These are phyloP conservation scores for Buddleja alternifolia DNA, from an alignment of 257 asterid genomes.

Conservation along the genomic window DNA sequence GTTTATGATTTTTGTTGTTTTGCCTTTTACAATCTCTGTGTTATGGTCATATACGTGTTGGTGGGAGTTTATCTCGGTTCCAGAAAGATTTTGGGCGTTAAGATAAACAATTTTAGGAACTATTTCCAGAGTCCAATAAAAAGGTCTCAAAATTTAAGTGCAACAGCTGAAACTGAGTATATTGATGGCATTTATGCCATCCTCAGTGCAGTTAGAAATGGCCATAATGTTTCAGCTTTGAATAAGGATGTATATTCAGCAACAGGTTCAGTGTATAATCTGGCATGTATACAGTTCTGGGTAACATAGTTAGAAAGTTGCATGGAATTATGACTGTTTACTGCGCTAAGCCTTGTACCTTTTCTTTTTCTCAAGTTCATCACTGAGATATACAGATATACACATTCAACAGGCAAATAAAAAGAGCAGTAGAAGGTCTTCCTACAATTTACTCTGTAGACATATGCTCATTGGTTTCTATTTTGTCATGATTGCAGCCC, in stretches of 20 bases:
- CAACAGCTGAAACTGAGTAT: background rate
- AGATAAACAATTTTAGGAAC: background rate
- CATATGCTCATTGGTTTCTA: constrained; percentile 26
- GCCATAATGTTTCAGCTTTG: constrained; percentile 2
- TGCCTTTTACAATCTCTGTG: background rate
- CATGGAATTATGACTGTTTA: background rate
- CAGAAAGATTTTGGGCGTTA: background rate
- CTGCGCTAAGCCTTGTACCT: constrained; percentile 5
- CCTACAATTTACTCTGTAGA: constrained; percentile 13
- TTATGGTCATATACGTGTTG: background rate
- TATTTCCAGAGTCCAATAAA: background rate
- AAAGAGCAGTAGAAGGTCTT: background rate
- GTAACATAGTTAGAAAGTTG: background rate
- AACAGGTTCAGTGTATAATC: background rate
- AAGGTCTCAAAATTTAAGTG: background rate
- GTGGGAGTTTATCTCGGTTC: background rate
- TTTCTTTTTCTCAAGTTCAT: constrained; percentile 1
- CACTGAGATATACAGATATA: background rate
- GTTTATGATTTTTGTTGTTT: constrained; percentile 9
- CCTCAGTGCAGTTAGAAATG: constrained; percentile 23
- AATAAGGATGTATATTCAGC: constrained; percentile 1
- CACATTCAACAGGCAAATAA: background rate
- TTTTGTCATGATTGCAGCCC: constrained; percentile 69
- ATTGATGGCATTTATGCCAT: constrained; percentile 20
- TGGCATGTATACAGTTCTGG: constrained; percentile 11